phyloP scores from a whole-genome alignment of 2,329 filamentous ascomycete species.

The Aspergillus eucalypticola region DNA sequence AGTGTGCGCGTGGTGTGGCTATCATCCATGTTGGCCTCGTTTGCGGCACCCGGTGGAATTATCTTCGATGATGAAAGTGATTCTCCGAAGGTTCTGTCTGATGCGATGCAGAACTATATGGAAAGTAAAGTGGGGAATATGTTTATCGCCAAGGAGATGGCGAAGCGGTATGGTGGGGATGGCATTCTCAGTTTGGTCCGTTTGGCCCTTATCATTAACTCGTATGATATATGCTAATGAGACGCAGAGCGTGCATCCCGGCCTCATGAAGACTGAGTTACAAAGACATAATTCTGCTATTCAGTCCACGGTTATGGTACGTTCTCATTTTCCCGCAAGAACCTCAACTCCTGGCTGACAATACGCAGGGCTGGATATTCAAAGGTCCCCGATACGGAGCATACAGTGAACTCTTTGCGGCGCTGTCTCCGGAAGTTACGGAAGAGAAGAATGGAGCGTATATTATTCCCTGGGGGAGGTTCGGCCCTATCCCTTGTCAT shows the following conservation, averaged over 20 bases:
- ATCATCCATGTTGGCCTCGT: slow-evolving; percentile 21
- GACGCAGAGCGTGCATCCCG: not conserved
- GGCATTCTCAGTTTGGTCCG: slow-evolving; percentile 37
- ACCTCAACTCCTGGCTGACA: too few relatives aligned
- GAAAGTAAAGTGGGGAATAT: slow-evolving; percentile 36
- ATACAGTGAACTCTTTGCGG: slow-evolving; percentile 41
- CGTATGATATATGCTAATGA: too few relatives aligned
- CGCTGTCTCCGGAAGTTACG: slow-evolving; percentile 34
- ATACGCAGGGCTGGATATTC: too few relatives aligned
- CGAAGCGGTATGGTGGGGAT: slow-evolving; percentile 29
- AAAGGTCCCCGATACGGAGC: slow-evolving; percentile 29
- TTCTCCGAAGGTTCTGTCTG: not conserved
- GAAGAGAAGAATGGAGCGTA: slow-evolving; percentile 37
- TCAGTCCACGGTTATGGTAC: too few relatives aligned
- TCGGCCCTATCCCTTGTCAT: slow-evolving; percentile 31
- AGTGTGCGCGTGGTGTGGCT: slow-evolving; percentile 41
- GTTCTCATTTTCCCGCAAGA: too few relatives aligned
- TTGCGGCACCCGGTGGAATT: slow-evolving; percentile 20
- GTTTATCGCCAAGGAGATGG: slow-evolving; percentile 32
- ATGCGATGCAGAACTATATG: slow-evolving; percentile 31
- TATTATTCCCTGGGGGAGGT: slow-evolving; percentile 52
- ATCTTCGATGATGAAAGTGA: slow-evolving; percentile 6
- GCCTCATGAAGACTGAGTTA: slow-evolving; percentile 43
- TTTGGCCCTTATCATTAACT: too few relatives aligned
- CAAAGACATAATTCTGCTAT: slow-evolving; percentile 21